These are phyloP conservation scores for Xylariaceae sp. DNA, from an alignment of 2,329 filamentous ascomycete genomes.

Conservation along the genomic window DNA sequence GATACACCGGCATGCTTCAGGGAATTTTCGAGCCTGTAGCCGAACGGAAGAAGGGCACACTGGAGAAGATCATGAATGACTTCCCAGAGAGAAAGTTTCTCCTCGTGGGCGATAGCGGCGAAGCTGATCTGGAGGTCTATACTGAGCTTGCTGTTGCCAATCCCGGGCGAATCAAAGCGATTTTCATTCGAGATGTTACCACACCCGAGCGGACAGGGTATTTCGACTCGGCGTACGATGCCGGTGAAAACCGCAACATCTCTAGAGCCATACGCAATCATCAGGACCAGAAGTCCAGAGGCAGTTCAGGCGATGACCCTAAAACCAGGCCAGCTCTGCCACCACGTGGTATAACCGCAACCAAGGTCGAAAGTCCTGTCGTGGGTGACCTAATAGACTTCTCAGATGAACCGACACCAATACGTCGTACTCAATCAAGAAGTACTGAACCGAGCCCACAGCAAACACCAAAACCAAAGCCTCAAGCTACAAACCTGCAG, in stretches of 20 bases:
- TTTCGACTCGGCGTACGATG: constrained; percentile 69
- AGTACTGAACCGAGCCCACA: constrained; percentile 30
- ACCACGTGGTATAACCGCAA: constrained; percentile 38
- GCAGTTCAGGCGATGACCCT: constrained; percentile 30
- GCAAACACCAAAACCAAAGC: constrained; percentile 29
- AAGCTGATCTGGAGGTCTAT: constrained; percentile 96
- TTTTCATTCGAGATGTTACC: constrained; percentile 96
- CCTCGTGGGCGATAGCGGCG: constrained; percentile 92
- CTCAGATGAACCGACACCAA: constrained; percentile 57
- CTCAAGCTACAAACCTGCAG: constrained; percentile 39
- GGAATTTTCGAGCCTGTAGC: constrained; percentile 98
- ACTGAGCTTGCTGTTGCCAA: constrained; percentile 89
- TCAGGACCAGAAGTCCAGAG: constrained; percentile 24
- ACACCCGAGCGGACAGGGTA: constrained; percentile 76
- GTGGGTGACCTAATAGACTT: constrained; percentile 69
- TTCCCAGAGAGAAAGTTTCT: constrained; percentile 91
- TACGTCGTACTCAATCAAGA: constrained; percentile 44
- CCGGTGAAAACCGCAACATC: constrained; percentile 32
- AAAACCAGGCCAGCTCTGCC: constrained; percentile 44
- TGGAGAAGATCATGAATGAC: constrained; percentile 85
- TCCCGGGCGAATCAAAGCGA: constrained; percentile 79
- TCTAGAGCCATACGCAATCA: constrained; percentile 9
- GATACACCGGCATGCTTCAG: constrained; percentile 96
- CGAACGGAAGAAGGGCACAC: constrained; percentile 87
- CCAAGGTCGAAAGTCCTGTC: constrained; percentile 45